Base-by-base conservation (phyloP, 257 asterid genomes). In the Fraxinus cuspidata region DNA sequence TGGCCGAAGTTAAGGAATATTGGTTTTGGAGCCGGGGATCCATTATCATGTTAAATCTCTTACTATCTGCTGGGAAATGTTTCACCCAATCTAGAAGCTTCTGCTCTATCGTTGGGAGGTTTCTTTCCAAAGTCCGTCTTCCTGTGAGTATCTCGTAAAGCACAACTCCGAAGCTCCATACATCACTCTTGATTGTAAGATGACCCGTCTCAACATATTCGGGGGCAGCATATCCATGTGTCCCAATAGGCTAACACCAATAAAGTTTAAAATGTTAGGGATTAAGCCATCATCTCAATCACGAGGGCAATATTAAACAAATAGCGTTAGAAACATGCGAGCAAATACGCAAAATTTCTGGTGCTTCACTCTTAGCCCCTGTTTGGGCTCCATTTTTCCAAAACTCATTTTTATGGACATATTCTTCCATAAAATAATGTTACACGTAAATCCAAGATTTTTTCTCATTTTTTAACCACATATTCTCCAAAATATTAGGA, bases 201-300 rank as follows among this genome's bases (percentile, higher is more conserved):
- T 73, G 98, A 18, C 98, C 98, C 0, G 90, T 88, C 79, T 86
- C 88, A 6, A 90, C 81, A n/a, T 94, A 94, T 80, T 94, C 98
- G 2, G 98, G 98, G 47, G 98, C 98, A 51, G 98, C 97, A 84
- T 94, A 94, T 29, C 98, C 98, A 19, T 84, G 80, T 25, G 98
- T 94, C 60, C 97, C 97, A 0, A 94, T 88, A 76, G 98, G 98
- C 98, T 94, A 81, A 80, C 28, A 80, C 34, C 12, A 76, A 76
- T 35, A 28, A 70, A 77, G 31, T 31, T 31, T 67, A 19, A 74
- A 56, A 56, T n/a, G 65, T 56, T 56, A 56, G 25, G 65, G 65
- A n/a, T 3, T 6, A n/a, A 56, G 65, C 25, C 65, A 56, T 19
- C 65, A 56, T n/a, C 65, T 51, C 63, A 51, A 51, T 51, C 63